Base-by-base conservation (phyloP, 495 filamentous ascomycete genomes). In the Amniculicola lignicola region DNA sequence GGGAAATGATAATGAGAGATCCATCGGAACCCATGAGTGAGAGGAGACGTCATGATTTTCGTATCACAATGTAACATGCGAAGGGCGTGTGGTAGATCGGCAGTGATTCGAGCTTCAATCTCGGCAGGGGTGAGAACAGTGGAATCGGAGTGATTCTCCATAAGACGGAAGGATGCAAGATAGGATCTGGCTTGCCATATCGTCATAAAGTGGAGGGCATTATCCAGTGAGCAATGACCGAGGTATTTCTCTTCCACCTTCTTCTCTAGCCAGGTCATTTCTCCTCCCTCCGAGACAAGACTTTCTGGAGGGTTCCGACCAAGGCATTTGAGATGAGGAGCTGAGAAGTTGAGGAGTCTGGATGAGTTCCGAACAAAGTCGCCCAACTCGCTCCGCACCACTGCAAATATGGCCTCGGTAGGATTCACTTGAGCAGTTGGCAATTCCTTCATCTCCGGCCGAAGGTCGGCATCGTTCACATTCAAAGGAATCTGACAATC, bases 381-480 rank as follows among this genome's bases (percentile, higher is more conserved):
- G 1, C 59, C 73, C 4, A 83, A 19, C 41, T 77, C 72, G 52
- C 72, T 72, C 40, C 79, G 74, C 4, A 78, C 67, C 1, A 79
- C 73, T 14, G 63, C 68, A 61, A 79, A 82, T 4, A 82, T 11
- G 0, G 75, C 73, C 27, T 85, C 80, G n/a, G 73, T 78, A 10
- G 74, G 56, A 49, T 51, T 62, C 4, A 33, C 59, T 14, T 72
- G 69, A 10, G 56, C 49, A 12, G 57, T 21, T 16, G 79, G 78
- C 9, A 64, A 57, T 2, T 44, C 48, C 43, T 74, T 76, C 74
- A 81, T 79, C 38, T 77, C 77, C 1, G 74, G 67, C 43, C 70
- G 72, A 9, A 83, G 64, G 21, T 83, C 79, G 36, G 62, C 76
- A 57, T 85, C 79, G 51, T 78, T 79, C 16, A 82, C 71, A 57